Conservation (phyloP, 2,329 filamentous ascomycete genomes). For the Teratosphaeriaceae sp. region DNA sequence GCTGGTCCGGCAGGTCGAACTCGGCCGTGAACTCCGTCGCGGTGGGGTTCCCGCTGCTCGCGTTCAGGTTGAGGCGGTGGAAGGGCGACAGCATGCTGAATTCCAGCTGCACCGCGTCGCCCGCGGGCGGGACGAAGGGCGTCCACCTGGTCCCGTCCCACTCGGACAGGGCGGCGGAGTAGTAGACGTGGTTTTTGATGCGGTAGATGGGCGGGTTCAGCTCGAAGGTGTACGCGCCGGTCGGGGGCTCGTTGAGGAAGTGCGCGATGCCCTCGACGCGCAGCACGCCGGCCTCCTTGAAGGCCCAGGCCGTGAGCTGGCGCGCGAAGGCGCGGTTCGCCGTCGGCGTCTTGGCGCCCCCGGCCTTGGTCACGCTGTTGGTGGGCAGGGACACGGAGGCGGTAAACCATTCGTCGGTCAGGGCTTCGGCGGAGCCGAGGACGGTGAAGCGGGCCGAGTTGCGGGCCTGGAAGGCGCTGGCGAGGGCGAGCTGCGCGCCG, state of each 20-base stretch:
- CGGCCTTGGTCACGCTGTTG: too few relatives aligned
- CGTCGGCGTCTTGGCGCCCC: slow-evolving; percentile 56
- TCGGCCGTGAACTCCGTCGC: slow-evolving; percentile 58
- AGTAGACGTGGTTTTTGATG: slow-evolving; percentile 91
- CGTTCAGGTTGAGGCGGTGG: slow-evolving; percentile 82
- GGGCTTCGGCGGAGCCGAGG: slow-evolving; percentile 76
- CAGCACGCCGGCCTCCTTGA: slow-evolving; percentile 87
- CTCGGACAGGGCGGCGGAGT: slow-evolving; percentile 83
- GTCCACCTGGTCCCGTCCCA: slow-evolving; percentile 67
- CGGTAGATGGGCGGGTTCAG: slow-evolving; percentile 84
- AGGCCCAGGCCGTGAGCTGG: slow-evolving; percentile 86
- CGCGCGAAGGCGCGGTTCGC: slow-evolving; percentile 81
- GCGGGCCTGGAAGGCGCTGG: slow-evolving; percentile 82
- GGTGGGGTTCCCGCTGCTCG: too few relatives aligned
- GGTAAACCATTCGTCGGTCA: slow-evolving; percentile 84
- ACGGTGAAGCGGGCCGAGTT: slow-evolving; percentile 89
- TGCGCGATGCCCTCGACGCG: slow-evolving; percentile 80
- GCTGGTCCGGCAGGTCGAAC: slow-evolving; percentile 88
- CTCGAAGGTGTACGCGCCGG: too few relatives aligned
- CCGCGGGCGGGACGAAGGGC: slow-evolving; percentile 63
- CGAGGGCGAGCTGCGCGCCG: slow-evolving; percentile 73
- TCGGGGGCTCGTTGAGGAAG: slow-evolving; percentile 54
- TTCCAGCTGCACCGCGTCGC: slow-evolving; percentile 82
- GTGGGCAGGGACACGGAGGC: slow-evolving; percentile 59
- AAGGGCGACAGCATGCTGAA: slow-evolving; percentile 99